These are phyloP conservation scores for Quercus wislizeni DNA, from an alignment of 306 rosid genomes.

Conservation along the genomic window DNA sequence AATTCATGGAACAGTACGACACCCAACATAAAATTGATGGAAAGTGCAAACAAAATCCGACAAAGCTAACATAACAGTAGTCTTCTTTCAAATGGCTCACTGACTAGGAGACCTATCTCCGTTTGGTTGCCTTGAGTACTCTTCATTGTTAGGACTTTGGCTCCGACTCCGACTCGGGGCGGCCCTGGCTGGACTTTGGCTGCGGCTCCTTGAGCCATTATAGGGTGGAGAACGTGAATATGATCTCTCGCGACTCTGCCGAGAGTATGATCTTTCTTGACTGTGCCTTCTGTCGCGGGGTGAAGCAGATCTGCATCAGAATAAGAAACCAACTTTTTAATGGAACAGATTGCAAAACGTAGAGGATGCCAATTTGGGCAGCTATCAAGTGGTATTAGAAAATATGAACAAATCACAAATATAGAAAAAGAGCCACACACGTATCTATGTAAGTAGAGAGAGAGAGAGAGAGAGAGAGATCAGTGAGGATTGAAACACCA, in stretches of 20 bases:
- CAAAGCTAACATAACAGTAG: conserved; percentile 9
- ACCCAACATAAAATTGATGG: neutral
- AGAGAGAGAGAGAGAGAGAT: neutral
- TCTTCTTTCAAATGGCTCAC: conserved; percentile 23
- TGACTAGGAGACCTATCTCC: conserved; percentile 68
- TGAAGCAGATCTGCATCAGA: conserved; percentile 59
- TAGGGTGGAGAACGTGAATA: conserved; percentile 63
- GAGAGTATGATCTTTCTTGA: conserved; percentile 60
- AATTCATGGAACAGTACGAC: neutral
- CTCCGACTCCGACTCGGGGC: conserved; percentile 44
- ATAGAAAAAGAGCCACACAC: neutral
- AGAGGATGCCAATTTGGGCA: too few relatives aligned
- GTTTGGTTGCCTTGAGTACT: conserved; percentile 38
- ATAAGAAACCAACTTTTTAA: neutral
- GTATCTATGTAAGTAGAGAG: too few relatives aligned
- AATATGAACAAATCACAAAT: neutral
- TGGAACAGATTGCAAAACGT: too few relatives aligned
- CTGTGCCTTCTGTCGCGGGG: conserved; percentile 68
- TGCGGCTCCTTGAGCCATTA: conserved; percentile 68
- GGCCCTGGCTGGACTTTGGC: conserved; percentile 62
- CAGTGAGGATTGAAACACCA: neutral
- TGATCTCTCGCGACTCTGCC: conserved; percentile 51
- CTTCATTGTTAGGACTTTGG: conserved; percentile 35
- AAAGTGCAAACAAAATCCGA: conserved; percentile 22
- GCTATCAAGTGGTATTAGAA: too few relatives aligned